Percentiles rank a stretch among this genome's conserved stretches.
Conservation (phyloP, 805 yeast species). For the Blastobotrys chiropterorum region DNA sequence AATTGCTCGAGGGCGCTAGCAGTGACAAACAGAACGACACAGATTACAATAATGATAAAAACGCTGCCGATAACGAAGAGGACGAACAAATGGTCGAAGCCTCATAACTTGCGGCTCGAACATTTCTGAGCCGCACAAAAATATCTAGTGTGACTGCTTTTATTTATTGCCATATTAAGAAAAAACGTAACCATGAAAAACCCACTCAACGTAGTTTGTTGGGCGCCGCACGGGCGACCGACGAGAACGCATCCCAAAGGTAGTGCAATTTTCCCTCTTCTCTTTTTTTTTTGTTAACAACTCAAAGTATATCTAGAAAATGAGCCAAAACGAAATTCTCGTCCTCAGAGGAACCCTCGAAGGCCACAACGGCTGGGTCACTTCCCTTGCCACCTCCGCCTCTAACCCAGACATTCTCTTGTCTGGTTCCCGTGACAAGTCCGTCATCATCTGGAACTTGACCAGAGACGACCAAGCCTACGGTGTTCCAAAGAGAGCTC, state of each 20-base stretch:
- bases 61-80: neutral
- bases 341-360: constrained; percentile 99
- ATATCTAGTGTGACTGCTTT: neutral
- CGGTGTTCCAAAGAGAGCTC: constrained; percentile 97
- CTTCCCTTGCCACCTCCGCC: constrained; percentile 95
- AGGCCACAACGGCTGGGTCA: constrained; percentile 95
- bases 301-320: constrained; percentile 11
- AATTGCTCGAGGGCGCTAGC: neutral
- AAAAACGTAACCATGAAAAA: neutral
- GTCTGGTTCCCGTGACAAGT: constrained; percentile 98
- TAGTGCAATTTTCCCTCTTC: neutral
- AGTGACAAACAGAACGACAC: too few species aligned
- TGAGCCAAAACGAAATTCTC: constrained; percentile 67
- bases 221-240: neutral
- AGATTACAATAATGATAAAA: too few species aligned
- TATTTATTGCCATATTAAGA: neutral
- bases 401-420: constrained; percentile 96
- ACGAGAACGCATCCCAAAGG: neutral
- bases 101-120: neutral
- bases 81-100: neutral
- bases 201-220: neutral
- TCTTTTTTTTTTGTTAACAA: neutral
- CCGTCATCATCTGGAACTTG: constrained; percentile 96
- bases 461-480: constrained; percentile 92
- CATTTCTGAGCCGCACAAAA: neutral